A percentile compares a stretch with the other conserved stretches of the same genome.
Conservation (phyloP, 2,329 filamentous ascomycete genomes). For the Colletotrichum ledebouriae region DNA sequence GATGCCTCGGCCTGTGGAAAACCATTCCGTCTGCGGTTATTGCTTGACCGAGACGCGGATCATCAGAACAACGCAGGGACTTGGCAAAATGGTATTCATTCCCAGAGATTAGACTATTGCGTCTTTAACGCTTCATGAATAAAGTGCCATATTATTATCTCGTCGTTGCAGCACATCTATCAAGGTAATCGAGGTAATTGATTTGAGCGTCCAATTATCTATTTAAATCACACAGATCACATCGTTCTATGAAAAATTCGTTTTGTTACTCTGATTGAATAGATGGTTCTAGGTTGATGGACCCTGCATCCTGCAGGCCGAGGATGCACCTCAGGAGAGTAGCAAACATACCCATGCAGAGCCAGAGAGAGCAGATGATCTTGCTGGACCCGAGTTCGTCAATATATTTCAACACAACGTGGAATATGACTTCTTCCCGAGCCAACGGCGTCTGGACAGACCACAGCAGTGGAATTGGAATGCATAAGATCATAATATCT, state of each 20-base stretch:
- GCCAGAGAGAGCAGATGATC: slow-evolving; percentile 46
- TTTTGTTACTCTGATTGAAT: slow-evolving; percentile 44
- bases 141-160: not conserved
- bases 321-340: slow-evolving; percentile 46
- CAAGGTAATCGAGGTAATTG: not conserved
- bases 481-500: slow-evolving; percentile 45
- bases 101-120: too few relatives aligned
- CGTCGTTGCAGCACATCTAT: too few relatives aligned
- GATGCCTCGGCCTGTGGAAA: too few relatives aligned
- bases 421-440: slow-evolving; percentile 30
- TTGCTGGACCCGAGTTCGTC: slow-evolving; percentile 41
- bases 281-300: slow-evolving; percentile 46
- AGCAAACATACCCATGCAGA: slow-evolving; percentile 47
- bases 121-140: not conserved
- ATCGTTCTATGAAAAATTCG: not conserved
- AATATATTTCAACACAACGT: too few relatives aligned
- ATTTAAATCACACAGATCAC: slow-evolving; percentile 13
- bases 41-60: too few relatives aligned
- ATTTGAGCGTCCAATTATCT: slow-evolving; percentile 4
- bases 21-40: too few relatives aligned
- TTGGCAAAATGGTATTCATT: too few relatives aligned
- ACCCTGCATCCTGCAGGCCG: slow-evolving; percentile 44
- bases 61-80: too few relatives aligned
- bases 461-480: slow-evolving; percentile 46
- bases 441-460: slow-evolving; percentile 44